Percentiles rank a stretch among this genome's conserved stretches.
These are phyloP conservation scores for Eustoma russellianum DNA, from an alignment of 257 asterid genomes.

Conservation along the genomic window DNA sequence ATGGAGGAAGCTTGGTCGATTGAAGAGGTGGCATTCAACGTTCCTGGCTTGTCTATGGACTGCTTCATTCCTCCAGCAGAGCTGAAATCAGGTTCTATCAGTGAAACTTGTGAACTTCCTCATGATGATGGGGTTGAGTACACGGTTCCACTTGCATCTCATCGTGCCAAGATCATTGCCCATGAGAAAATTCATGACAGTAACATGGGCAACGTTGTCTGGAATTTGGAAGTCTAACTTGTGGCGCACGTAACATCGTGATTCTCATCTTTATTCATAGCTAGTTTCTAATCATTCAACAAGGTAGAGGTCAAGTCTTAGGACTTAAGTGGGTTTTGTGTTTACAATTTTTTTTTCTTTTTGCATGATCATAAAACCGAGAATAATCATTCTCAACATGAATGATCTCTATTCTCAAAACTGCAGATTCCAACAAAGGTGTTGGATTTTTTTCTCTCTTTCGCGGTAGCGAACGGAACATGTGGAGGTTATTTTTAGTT, in stretches of 20 bases:
- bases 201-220: slow-evolving; percentile 32
- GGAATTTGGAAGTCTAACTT: slow-evolving; percentile 67
- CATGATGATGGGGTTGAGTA: slow-evolving; percentile 57
- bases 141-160: slow-evolving; percentile 23
- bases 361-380: too few relatives aligned
- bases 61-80: slow-evolving; percentile 94
- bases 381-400: too few relatives aligned
- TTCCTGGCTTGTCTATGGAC: slow-evolving; percentile 82
- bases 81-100: slow-evolving; percentile 54
- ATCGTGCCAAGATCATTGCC: slow-evolving; percentile 62
- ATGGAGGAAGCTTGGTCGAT: slow-evolving; percentile 99
- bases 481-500: slow-evolving; percentile 36
- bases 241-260: slow-evolving; percentile 15
- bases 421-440: slow-evolving; percentile 25
- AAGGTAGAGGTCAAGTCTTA: slow-evolving; percentile 8
- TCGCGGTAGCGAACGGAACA: too few relatives aligned
- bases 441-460: slow-evolving; percentile 40
- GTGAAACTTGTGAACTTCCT: slow-evolving; percentile 74
- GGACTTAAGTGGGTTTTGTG: too few relatives aligned
- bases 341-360: too few relatives aligned
- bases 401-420: slow-evolving; percentile 14
- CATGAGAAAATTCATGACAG: slow-evolving; percentile 34
- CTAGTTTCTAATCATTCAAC: slow-evolving; percentile 22
- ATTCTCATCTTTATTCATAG: slow-evolving; percentile 16
- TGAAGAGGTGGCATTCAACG: slow-evolving; percentile 89